A percentile compares a stretch with the other conserved stretches of the same genome.
Evolutionary conservation across 495 filamentous ascomycete genomes (phyloP).

Genomic region (Aspergillus funiculosus): DNA sequence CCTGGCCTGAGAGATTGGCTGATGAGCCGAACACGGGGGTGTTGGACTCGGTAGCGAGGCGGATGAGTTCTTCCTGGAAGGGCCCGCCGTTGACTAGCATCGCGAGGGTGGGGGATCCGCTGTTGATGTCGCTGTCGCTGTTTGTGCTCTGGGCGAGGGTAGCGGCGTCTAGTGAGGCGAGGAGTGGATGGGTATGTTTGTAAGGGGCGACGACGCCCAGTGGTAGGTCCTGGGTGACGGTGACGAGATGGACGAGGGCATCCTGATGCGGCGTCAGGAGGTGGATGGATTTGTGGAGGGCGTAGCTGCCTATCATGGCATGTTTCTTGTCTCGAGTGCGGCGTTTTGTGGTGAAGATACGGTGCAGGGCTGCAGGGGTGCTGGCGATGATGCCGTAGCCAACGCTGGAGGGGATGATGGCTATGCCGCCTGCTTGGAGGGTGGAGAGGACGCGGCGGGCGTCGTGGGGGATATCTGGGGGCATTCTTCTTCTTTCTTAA

Average conservation of each 20-base stretch:
- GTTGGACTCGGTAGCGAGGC: conserved; percentile 13
- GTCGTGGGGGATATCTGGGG: conserved; percentile 8
- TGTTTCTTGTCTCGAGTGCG: conserved; percentile 23
- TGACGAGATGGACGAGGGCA: conserved; percentile 18
- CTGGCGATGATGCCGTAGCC: conserved; percentile 24
- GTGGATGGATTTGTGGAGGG: conserved; percentile 19
- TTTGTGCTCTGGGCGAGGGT: background rate
- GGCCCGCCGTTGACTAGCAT: conserved; percentile 27
- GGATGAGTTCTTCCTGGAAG: conserved; percentile 23
- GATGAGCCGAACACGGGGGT: conserved; percentile 24
- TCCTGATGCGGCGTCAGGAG: conserved; percentile 7
- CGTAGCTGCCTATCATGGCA: conserved; percentile 23
- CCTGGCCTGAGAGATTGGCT: conserved; percentile 24
- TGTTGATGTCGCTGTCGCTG: conserved; percentile 14
- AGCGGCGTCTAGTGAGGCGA: conserved; percentile 3
- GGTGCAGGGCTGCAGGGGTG: conserved; percentile 13
- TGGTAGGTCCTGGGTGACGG: conserved; percentile 20
- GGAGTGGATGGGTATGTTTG: conserved; percentile 15
- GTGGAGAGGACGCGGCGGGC: conserved; percentile 21
- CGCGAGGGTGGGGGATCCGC: conserved; percentile 19
- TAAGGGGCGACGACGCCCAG: conserved; percentile 24
- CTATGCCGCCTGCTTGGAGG: conserved; percentile 20
- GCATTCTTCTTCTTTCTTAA: background rate
- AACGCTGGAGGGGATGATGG: conserved; percentile 23
- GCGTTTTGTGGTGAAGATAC: conserved; percentile 17